Evolutionary conservation across 352 stramenopile species (phyloP), one percentile per base, ranked within the genome.

Genomic region (Plasmopara halstedii): DNA sequence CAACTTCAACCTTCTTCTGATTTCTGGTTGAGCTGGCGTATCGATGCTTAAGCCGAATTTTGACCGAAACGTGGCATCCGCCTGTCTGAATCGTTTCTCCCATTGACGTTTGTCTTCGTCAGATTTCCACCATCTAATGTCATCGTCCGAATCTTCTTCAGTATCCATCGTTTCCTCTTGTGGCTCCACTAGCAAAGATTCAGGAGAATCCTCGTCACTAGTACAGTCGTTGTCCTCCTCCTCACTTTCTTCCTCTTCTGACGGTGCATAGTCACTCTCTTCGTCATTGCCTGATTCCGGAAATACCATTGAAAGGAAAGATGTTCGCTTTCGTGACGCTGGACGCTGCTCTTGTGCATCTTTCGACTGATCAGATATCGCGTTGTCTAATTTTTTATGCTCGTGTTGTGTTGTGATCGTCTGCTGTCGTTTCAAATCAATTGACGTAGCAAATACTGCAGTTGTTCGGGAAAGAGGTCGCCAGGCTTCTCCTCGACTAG

Each of bases 21-120:
- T 57, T 20, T 83, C 65, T 0, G 57, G 62, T 11, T 63, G 47
- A 13, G 56, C 35, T 19, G 38, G 40, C 2, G 64, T 73, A 45
- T 77, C 62, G 41, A 83, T 77, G 2, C 26, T 41, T 33, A 57
- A 75, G 13, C 70, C 67, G 19, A 60, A 66, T 4, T 32, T 50
- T 29, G 40, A 57, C 2, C 47, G 39, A 21, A 69, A 69, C 10
- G 35, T 45, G 11, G 46, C 42, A 32, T 73, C 55, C n/a, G 34
- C 44, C 4, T 54, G 18, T 18, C 27, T 26, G 19, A 70, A 75
- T 20, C 33, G 35, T 11, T 65, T 55, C 20, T 61, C 50, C 53
- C 58, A 73, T n/a, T 21, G 49, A 18, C 44, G 43, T 23, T 66
- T 67, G 18, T 77, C 67, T 25, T 69, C 50, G 4, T 42, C 39